Conservation (phyloP, 768 basidiomycete species). For the Phylloporus arenicola region DNA sequence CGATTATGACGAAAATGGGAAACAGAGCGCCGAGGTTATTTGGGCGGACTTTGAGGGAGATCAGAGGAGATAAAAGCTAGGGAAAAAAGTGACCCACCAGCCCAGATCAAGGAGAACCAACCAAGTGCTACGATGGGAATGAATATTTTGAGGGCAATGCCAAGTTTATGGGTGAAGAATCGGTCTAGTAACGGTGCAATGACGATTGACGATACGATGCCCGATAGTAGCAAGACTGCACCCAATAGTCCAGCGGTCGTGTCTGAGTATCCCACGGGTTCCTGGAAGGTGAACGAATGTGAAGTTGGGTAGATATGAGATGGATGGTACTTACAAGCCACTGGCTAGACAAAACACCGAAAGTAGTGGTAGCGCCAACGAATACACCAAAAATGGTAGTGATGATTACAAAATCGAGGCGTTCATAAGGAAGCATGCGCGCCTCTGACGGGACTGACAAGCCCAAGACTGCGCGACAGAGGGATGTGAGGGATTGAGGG, state of each 20-base stretch:
- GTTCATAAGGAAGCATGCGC: conserved; percentile 59
- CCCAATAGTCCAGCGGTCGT: conserved; percentile 67
- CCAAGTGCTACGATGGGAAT: conserved; percentile 55
- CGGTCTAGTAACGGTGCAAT: conserved; percentile 77
- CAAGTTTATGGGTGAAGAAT: conserved; percentile 71
- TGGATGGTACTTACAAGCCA: conserved; percentile 48
- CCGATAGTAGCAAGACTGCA: conserved; percentile 60
- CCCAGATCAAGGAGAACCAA: conserved; percentile 81
- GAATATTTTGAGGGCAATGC: conserved; percentile 50
- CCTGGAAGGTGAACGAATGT: conserved; percentile 31
- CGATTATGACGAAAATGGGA: conserved; percentile 63
- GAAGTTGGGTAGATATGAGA: not conserved
- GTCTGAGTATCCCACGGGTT: conserved; percentile 67
- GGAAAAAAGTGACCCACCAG: conserved; percentile 40
- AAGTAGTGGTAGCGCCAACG: conserved; percentile 59
- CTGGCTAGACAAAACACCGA: conserved; percentile 62
- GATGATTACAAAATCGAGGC: conserved; percentile 65
- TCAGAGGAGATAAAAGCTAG: not conserved
- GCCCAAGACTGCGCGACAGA: conserved; percentile 52
- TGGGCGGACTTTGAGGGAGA: conserved; percentile 47
- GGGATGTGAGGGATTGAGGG: conserved; percentile 47
- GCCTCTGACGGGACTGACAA: conserved; percentile 35
- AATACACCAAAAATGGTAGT: conserved; percentile 57
- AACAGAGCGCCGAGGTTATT: conserved; percentile 58
- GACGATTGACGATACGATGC: conserved; percentile 61